Percentiles rank a stretch among this genome's conserved stretches.
These are phyloP conservation scores for Ulota crispa DNA, from an alignment of 225 moss, liverwort and hornwort genomes.

Conservation along the genomic window DNA sequence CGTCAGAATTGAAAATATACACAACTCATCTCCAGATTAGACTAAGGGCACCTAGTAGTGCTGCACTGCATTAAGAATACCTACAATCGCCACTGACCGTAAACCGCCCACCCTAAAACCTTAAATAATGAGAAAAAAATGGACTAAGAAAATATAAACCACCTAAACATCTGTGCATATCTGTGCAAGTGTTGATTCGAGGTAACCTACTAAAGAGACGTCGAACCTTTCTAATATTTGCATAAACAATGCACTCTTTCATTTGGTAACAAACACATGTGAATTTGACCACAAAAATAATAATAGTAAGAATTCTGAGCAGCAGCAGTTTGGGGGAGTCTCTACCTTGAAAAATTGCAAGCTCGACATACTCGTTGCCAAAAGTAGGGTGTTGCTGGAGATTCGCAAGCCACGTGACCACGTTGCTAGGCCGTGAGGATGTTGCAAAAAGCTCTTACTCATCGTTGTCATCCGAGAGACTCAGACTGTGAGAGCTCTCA, in stretches of 20 bases:
- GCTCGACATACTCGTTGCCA: conserved; percentile 5
- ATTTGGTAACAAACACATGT: background rate
- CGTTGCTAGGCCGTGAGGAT: background rate
- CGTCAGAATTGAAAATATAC: background rate
- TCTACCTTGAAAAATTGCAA: conserved; percentile 7
- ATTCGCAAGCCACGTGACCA: conserved; percentile 8
- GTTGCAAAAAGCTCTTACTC: conserved; percentile 26
- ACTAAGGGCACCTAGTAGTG: background rate
- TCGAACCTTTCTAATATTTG: background rate
- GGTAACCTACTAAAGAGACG: background rate
- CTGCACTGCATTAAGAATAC: background rate
- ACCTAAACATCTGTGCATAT: background rate
- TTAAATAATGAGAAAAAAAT: background rate
- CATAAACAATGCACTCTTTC: background rate
- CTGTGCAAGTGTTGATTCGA: background rate
- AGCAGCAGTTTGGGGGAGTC: background rate
- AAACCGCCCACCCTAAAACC: background rate
- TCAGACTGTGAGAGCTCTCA: conserved; percentile 7
- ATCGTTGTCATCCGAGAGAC: conserved; percentile 10
- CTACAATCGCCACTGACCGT: background rate
- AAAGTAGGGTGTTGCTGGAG: background rate
- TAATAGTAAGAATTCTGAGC: background rate
- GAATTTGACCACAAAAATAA: background rate
- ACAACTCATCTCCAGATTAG: background rate
- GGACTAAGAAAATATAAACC: background rate